A percentile compares a stretch with the other conserved stretches of the same genome.
These are phyloP conservation scores for Orbilia brochopaga DNA, from an alignment of 2,329 filamentous ascomycete species.

Conservation along the genomic window DNA sequence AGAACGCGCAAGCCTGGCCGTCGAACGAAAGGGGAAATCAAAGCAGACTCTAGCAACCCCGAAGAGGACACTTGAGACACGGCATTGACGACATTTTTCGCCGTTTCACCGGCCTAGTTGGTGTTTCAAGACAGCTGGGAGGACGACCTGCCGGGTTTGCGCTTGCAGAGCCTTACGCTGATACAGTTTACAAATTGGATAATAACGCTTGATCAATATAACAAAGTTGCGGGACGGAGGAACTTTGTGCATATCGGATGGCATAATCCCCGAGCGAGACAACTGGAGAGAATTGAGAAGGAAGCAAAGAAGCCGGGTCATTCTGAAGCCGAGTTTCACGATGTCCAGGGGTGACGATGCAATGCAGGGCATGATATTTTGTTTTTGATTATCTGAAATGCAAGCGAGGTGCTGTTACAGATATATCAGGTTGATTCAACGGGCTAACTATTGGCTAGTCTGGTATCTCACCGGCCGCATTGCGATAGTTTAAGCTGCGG, in stretches of 20 bases:
- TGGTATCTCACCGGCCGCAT: background rate
- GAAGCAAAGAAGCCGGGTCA: constrained; percentile 15
- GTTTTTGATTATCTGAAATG: constrained; percentile 31
- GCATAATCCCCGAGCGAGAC: constrained; percentile 23
- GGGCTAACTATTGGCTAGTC: background rate
- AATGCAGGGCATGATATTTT: too few relatives aligned
- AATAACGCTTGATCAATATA: too few relatives aligned
- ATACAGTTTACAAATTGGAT: constrained; percentile 10
- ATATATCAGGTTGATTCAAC: constrained; percentile 28
- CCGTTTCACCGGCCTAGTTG: constrained; percentile 44
- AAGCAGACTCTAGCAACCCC: constrained; percentile 16
- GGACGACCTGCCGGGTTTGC: background rate
- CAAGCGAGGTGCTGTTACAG: constrained; percentile 49
- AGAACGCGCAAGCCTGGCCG: background rate
- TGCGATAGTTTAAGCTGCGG: background rate
- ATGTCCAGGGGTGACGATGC: constrained; percentile 1
- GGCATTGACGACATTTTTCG: constrained; percentile 32
- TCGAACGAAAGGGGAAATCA: constrained; percentile 39
- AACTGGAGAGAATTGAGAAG: constrained; percentile 1
- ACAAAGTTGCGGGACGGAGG: too few relatives aligned
- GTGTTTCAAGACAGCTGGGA: constrained; percentile 36
- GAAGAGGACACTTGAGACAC: constrained; percentile 43
- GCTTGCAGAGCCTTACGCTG: background rate
- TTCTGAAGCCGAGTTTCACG: constrained; percentile 46
- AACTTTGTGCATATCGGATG: background rate